Conservation (phyloP, 306 rosid genomes). For the Quercus cerris region DNA sequence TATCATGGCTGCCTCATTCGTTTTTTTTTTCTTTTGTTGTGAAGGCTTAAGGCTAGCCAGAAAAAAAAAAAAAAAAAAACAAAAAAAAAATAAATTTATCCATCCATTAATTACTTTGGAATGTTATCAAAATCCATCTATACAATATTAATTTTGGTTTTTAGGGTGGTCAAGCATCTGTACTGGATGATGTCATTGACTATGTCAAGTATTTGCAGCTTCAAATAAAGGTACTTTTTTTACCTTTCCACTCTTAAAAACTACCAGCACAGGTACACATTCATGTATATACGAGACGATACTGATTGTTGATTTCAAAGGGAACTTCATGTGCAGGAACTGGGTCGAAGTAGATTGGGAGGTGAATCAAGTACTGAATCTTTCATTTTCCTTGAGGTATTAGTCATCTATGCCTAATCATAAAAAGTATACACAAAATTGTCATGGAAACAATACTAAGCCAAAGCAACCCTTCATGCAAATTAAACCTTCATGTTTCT, state of each 20-base stretch:
- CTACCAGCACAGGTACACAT: not conserved
- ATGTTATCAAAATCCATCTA: conserved; percentile 3
- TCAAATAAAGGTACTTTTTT: conserved; percentile 61
- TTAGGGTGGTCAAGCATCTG: conserved; percentile 67
- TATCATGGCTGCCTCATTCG: not conserved
- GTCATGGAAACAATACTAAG: not conserved
- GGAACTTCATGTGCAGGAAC: conserved; percentile 49
- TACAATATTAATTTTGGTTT: conserved; percentile 13
- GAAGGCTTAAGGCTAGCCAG: not conserved
- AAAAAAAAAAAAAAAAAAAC: too few relatives aligned
- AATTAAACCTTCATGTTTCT: not conserved
- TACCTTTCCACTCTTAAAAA: not conserved
- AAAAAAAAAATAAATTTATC: not conserved
- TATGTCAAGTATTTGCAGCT: conserved; percentile 76
- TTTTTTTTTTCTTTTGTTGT: too few relatives aligned
- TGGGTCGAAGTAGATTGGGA: conserved; percentile 59
- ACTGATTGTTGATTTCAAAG: not conserved
- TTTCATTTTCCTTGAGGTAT: conserved; percentile 76
- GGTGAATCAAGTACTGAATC: conserved; percentile 55
- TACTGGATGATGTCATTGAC: conserved; percentile 77
- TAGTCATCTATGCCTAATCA: not conserved
- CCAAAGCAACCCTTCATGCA: not conserved
- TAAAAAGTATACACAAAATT: not conserved
- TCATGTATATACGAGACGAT: not conserved
- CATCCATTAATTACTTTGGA: not conserved